These are phyloP conservation scores for Ceratobasidium theobromae DNA, from an alignment of 1,284 basidiomycete genomes.

Conservation along the genomic window DNA sequence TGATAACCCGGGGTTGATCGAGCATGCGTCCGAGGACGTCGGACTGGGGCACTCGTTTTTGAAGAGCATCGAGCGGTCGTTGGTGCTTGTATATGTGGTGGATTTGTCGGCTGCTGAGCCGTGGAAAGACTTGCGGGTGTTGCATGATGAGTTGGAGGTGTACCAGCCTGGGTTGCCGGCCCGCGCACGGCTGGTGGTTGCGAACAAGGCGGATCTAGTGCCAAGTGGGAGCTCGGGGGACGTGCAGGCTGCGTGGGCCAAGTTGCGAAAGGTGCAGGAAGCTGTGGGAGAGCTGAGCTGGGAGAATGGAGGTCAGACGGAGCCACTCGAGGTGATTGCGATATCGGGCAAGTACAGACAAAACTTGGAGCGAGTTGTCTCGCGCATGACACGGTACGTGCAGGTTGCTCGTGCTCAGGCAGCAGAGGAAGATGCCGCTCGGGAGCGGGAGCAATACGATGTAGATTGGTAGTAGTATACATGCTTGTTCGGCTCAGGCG, in stretches of 20 bases:
- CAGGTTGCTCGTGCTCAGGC: conserved; percentile 50
- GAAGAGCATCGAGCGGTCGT: conserved; percentile 89
- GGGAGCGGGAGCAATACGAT: neutral
- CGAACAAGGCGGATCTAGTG: conserved; percentile 92
- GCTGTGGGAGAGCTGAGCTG: conserved; percentile 56
- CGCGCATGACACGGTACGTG: conserved; percentile 65
- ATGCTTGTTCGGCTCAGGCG: neutral
- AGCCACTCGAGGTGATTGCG: conserved; percentile 64
- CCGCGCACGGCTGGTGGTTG: conserved; percentile 79
- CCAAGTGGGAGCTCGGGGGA: conserved; percentile 51
- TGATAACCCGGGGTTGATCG: conserved; percentile 95
- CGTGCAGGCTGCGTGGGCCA: conserved; percentile 58
- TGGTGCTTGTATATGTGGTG: conserved; percentile 88
- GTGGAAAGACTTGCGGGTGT: conserved; percentile 70
- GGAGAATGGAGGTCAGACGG: conserved; percentile 21
- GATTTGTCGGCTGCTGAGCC: conserved; percentile 74
- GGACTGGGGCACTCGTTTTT: conserved; percentile 95
- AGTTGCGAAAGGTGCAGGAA: conserved; percentile 57
- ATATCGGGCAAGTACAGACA: conserved; percentile 79
- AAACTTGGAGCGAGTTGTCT: conserved; percentile 69
- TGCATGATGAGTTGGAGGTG: conserved; percentile 80
- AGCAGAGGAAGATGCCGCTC: conserved; percentile 35
- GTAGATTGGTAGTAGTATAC: conserved; percentile 2
- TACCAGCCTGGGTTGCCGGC: conserved; percentile 79
- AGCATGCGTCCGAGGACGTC: conserved; percentile 80